Conservation (phyloP, 2,329 filamentous ascomycete species). For the Karstenula rhodostoma region DNA sequence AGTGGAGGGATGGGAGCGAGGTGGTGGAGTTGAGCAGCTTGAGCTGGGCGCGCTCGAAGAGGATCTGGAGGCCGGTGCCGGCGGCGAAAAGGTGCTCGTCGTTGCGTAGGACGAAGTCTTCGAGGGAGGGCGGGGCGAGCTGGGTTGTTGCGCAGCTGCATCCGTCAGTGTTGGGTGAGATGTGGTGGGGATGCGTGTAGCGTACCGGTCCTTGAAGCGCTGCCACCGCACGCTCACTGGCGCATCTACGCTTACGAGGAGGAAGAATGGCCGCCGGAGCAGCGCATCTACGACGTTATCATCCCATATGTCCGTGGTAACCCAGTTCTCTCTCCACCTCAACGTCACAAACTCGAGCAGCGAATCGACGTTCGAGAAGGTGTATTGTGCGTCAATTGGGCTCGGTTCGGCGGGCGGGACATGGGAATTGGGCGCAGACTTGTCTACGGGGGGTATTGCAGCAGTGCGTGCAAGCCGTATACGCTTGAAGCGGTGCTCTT, state of each 20-base stretch:
- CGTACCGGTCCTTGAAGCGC: slow-evolving; percentile 70
- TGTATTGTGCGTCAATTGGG: slow-evolving; percentile 39
- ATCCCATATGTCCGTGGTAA: slow-evolving; percentile 82
- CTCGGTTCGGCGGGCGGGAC: slow-evolving; percentile 36
- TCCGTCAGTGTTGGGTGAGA: neutral
- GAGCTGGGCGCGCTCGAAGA: slow-evolving; percentile 83
- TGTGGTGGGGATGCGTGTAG: neutral
- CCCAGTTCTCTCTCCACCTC: slow-evolving; percentile 83
- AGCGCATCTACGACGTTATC: slow-evolving; percentile 78
- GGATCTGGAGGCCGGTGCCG: slow-evolving; percentile 70
- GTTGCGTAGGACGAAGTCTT: slow-evolving; percentile 67
- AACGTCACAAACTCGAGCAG: slow-evolving; percentile 87
- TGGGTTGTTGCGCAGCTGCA: slow-evolving; percentile 58
- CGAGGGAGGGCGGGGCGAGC: slow-evolving; percentile 61
- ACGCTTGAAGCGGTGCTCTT: slow-evolving; percentile 81
- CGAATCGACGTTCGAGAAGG: slow-evolving; percentile 63
- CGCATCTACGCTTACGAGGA: slow-evolving; percentile 90
- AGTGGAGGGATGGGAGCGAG: slow-evolving; percentile 74
- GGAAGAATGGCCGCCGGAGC: slow-evolving; percentile 84
- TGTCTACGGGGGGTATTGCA: slow-evolving; percentile 52
- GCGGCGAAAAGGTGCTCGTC: slow-evolving; percentile 80
- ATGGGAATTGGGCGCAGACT: slow-evolving; percentile 50
- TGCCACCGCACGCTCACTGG: slow-evolving; percentile 85
- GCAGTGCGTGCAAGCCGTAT: slow-evolving; percentile 65
- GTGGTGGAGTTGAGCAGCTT: slow-evolving; percentile 85